Base-by-base conservation (phyloP, 371 early-diverging fungal genomes). In the Circinella minor region DNA sequence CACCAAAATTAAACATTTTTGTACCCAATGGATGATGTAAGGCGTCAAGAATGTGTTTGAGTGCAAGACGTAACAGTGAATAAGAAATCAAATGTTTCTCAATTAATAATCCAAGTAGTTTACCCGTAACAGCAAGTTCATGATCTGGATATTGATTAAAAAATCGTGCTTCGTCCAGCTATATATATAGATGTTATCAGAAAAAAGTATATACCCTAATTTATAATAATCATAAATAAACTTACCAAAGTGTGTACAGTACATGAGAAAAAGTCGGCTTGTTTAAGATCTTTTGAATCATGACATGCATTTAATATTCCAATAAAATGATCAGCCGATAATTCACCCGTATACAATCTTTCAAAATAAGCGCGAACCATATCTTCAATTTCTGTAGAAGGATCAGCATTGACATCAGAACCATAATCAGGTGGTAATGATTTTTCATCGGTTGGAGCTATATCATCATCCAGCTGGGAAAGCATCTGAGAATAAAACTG, bases 91-190 rank as follows among this genome's bases (percentile, higher is more conserved):
- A 82, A 55, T 93, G 94, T 49, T 91, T 86, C 65, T 94, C 92
- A 20, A 98, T 91, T 70, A 98, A 75, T 9, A 90, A 81, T 7
- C 99, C 99, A 69, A 98, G 91, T 27, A 98, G 81, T 61, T 90
- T 89, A 55, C 93, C 93, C 0, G 98, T 96, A 54, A 94, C 89
- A 14, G 88, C 75, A 34, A 98, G 86, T 73, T 96, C 94, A 69
- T 93, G 91, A 51, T 95, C 96, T 1, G 98, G 98, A 76, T 98
- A 98, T 69, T 94, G 92, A 36, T 89, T 85, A 69, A 98, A 96
- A 74, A 94, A 98, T 36, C 93, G 91, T 78, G 93, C 95, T 78
- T 98, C 99, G 72, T 98, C 99, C 73, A 98, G 89, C 67, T 83
- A 67, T 27, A 27, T 27, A 14, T 39, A 13, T 7, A 10, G 3